A percentile compares a stretch with the other conserved stretches of the same genome.
Conservation (phyloP, 2,329 filamentous ascomycete genomes). For the Plenodomus lindquistii region DNA sequence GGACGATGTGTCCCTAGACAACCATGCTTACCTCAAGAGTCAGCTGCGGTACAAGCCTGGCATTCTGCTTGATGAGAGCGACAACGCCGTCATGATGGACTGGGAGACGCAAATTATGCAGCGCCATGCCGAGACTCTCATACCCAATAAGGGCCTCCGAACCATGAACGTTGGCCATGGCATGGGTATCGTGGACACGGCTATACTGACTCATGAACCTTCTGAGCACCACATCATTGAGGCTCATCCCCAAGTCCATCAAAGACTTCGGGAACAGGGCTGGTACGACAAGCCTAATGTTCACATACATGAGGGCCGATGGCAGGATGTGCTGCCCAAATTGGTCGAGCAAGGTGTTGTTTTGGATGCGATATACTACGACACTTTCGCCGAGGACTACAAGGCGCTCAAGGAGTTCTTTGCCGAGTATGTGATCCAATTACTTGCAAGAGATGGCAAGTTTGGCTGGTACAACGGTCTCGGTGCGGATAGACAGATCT, state of each 20-base stretch:
- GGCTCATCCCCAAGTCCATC: conserved; percentile 77
- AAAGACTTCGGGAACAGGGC: conserved; percentile 67
- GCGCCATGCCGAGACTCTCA: conserved; percentile 70
- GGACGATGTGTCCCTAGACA: conserved; percentile 43
- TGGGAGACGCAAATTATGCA: conserved; percentile 91
- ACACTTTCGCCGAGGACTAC: conserved; percentile 46
- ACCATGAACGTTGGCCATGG: conserved; percentile 88
- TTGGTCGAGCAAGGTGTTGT: conserved; percentile 69
- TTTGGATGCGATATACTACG: conserved; percentile 69
- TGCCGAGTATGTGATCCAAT: conserved; percentile 40
- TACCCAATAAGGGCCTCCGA: conserved; percentile 64
- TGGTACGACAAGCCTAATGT: conserved; percentile 67
- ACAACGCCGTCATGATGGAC: conserved; percentile 91
- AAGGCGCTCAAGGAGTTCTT: conserved; percentile 44
- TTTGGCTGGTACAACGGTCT: conserved; percentile 47
- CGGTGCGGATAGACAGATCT: conserved; percentile 45
- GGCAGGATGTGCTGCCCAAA: conserved; percentile 77
- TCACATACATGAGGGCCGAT: conserved; percentile 69
- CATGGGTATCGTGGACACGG: conserved; percentile 83
- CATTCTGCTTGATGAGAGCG: conserved; percentile 68
- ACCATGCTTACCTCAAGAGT: conserved; percentile 45
- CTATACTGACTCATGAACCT: conserved; percentile 71
- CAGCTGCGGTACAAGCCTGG: conserved; percentile 39
- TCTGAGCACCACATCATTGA: conserved; percentile 81
- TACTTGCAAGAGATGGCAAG: conserved; percentile 37